A percentile compares a stretch with the other conserved stretches of the same genome.
phyloP scores from a whole-genome alignment of 345 rosid genomes.

The Eucalyptus paniculata region DNA sequence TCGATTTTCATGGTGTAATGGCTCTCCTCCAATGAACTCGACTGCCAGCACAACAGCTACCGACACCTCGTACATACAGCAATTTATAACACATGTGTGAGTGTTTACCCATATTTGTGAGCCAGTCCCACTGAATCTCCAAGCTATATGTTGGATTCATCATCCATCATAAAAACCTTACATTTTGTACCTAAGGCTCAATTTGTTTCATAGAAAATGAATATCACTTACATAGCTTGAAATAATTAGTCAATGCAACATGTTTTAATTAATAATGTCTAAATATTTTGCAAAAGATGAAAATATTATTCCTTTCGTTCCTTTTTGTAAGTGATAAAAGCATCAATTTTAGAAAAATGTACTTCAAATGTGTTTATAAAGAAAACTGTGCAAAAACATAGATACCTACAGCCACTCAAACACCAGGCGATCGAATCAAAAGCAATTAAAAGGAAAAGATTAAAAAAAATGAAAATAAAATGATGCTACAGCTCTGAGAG shows the following conservation, averaged over 20 bases:
- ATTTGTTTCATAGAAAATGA: background rate
- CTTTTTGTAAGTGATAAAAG: background rate
- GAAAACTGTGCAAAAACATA: background rate
- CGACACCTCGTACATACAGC: background rate
- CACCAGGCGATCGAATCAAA: background rate
- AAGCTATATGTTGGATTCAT: background rate
- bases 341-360: background rate
- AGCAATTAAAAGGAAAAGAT: background rate
- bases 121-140: background rate
- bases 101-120: background rate
- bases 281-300: background rate
- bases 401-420: background rate
- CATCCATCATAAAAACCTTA: background rate
- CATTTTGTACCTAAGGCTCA: background rate
- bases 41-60: background rate
- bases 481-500: background rate
- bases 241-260: background rate
- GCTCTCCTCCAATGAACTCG: background rate
- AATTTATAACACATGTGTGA: background rate
- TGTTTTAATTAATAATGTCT: background rate
- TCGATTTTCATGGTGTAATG: background rate
- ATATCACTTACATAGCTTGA: background rate
- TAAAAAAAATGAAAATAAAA: fast-evolving
- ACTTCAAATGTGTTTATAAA: background rate
- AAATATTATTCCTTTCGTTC: background rate